These are phyloP conservation scores for Claviceps spartinae DNA, from an alignment of 2,329 filamentous ascomycete genomes.

Conservation along the genomic window DNA sequence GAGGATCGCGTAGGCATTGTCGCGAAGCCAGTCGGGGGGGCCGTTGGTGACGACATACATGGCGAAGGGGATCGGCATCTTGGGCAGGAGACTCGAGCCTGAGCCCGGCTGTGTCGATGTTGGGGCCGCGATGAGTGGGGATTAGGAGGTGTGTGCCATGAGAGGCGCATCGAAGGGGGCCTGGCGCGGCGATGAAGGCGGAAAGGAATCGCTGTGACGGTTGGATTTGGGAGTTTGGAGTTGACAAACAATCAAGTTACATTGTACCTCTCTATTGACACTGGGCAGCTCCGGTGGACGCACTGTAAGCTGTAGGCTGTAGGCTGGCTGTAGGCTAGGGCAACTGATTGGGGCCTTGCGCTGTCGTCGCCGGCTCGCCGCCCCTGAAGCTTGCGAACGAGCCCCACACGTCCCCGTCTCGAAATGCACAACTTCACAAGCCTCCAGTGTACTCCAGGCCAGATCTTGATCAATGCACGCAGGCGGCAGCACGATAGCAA, in stretches of 20 bases:
- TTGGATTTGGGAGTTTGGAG: background rate
- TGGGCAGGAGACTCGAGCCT: slow-evolving; percentile 8
- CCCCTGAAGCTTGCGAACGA: background rate
- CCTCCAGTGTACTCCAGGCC: too few relatives aligned
- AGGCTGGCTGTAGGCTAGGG: background rate
- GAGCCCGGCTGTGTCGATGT: background rate
- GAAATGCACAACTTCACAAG: too few relatives aligned
- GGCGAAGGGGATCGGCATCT: slow-evolving; percentile 41
- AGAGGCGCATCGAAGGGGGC: background rate
- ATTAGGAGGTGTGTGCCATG: background rate
- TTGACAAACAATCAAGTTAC: background rate
- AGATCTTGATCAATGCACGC: too few relatives aligned
- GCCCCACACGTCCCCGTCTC: too few relatives aligned
- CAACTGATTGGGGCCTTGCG: background rate
- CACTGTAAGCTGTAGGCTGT: too few relatives aligned
- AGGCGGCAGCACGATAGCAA: too few relatives aligned
- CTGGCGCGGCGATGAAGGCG: background rate
- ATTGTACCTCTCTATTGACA: too few relatives aligned
- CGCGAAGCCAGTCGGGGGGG: slow-evolving; percentile 33
- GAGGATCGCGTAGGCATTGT: slow-evolving; percentile 29
- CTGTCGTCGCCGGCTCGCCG: too few relatives aligned
- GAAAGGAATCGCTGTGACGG: background rate
- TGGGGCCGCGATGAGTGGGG: background rate
- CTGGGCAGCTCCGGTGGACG: too few relatives aligned
- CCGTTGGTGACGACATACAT: slow-evolving; percentile 33